A percentile compares a stretch with the other conserved stretches of the same genome.
Evolutionary conservation across 106 monocot genomes (phyloP).

Genomic region (Agapanthus africanus): DNA sequence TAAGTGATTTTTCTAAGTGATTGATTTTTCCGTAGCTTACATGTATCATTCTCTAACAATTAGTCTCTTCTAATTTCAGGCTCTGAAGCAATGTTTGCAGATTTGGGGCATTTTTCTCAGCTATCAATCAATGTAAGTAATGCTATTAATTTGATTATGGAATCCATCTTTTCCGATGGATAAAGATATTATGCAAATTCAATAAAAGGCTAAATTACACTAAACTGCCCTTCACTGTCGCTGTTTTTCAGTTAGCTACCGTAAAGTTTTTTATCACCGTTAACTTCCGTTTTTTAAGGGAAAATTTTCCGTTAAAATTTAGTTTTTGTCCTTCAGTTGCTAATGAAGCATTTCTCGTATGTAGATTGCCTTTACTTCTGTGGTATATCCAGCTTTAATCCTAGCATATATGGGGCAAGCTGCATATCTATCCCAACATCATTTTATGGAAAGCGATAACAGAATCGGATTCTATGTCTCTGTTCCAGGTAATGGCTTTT

Average conservation of each 20-base stretch:
- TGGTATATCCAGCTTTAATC: conserved; percentile 91
- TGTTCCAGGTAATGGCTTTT: conserved; percentile 59
- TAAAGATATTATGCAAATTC: no score
- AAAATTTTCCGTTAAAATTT: neutral
- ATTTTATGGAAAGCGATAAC: conserved; percentile 52
- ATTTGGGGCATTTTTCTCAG: conserved; percentile 92
- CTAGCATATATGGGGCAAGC: conserved; percentile 99
- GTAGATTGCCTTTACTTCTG: conserved; percentile 87
- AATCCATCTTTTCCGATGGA: no score
- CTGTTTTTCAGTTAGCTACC: neutral
- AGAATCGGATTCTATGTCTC: conserved; percentile 94
- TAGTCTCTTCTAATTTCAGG: conserved; percentile 30
- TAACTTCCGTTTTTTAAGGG: neutral
- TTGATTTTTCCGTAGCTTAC: neutral
- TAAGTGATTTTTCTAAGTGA: no score
- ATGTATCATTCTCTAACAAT: neutral
- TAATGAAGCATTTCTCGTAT: conserved; percentile 4
- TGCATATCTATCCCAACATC: conserved; percentile 85
- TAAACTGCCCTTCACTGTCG: no score
- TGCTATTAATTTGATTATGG: neutral
- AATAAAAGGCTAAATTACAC: no score
- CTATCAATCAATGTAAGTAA: conserved; percentile 74
- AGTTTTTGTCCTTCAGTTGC: neutral
- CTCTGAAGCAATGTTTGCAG: conserved; percentile 99
- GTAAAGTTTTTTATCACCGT: neutral